Conservation (phyloP, 2,329 filamentous ascomycete species). For the Pseudofabraea citricarpa region DNA sequence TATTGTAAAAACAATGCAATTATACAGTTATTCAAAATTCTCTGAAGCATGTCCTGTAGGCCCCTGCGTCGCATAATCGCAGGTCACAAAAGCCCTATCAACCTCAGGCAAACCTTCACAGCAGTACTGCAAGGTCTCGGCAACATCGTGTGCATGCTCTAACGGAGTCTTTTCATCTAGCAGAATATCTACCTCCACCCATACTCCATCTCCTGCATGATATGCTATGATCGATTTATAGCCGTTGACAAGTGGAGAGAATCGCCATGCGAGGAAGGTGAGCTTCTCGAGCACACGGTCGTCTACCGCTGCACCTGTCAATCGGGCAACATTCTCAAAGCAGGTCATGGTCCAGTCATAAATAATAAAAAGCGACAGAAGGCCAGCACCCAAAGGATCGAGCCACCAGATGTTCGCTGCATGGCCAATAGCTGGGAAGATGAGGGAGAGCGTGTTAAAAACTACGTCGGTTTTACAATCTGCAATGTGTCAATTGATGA, state of each 20-base stretch:
- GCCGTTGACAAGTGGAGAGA: slow-evolving; percentile 42
- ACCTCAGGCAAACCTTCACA: slow-evolving; percentile 38
- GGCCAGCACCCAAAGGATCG: slow-evolving; percentile 51
- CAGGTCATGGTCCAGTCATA: slow-evolving; percentile 61
- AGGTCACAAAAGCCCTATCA: slow-evolving; percentile 30
- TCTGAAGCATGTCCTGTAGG: slow-evolving; percentile 19
- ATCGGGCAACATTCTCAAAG: slow-evolving; percentile 49
- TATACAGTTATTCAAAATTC: slow-evolving; percentile 5
- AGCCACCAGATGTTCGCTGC: slow-evolving; percentile 57
- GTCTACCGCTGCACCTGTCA: slow-evolving; percentile 49
- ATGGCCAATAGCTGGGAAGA: slow-evolving; percentile 55
- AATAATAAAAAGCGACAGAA: slow-evolving; percentile 61
- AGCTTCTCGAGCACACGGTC: slow-evolving; percentile 45
- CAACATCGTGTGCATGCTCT: slow-evolving; percentile 47
- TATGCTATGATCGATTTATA: slow-evolving; percentile 49
- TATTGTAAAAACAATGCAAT: background rate
- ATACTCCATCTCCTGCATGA: slow-evolving; percentile 55
- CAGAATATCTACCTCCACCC: slow-evolving; percentile 54
- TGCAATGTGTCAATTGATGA: slow-evolving; percentile 1
- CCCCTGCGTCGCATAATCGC: slow-evolving; percentile 26
- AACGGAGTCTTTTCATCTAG: slow-evolving; percentile 45
- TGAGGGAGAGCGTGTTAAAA: slow-evolving; percentile 55
- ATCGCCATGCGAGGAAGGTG: slow-evolving; percentile 50
- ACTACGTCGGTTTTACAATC: slow-evolving; percentile 59
- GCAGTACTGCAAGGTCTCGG: slow-evolving; percentile 58